Base-by-base conservation (phyloP, 2,329 filamentous ascomycete genomes). In the Sporothrix brasiliensis region DNA sequence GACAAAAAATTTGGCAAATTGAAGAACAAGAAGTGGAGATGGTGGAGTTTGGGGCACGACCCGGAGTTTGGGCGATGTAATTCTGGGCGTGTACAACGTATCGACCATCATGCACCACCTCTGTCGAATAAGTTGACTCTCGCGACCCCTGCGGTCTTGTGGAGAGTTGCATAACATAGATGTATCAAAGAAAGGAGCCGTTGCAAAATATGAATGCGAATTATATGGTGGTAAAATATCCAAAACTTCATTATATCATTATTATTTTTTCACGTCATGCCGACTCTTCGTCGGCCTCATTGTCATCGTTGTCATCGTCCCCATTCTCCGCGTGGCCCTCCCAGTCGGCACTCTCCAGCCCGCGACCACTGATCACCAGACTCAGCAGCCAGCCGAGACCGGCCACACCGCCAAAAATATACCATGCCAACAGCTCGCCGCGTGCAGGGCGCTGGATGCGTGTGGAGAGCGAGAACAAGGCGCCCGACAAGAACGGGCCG, bases 401-500 rank as follows among this genome's bases (percentile, higher is more conserved):
- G 0, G 92, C 88, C 2, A 98, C 85, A 0, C 91, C 93, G 0
- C 91, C 94, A 78, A 98, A 98, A 0, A 97, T 79, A 1, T 92
- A 92, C 86, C 96, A 99, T 0, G 92, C 89, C 4, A 98, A 80
- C 1, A 89, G 88, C 79, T 97, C 94, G 1, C 95, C 94, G 44
- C 63, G 63, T 3, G 47, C 76, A 93, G 95, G 2, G 90, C 54
- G 91, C 13, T 85, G 82, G 5, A 97, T 85, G 65, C 87, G 85
- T 0, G 88, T 90, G 0, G 93, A 90, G 0, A 94, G 82, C 0
- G 92, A 92, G 79, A 97, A 99, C 0, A 99, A 83, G 0, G 89
- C 89, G 0, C 95, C 95, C 0, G 93, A 95, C 0, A 97, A 83
- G 74, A 98, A 94, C 0, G 95, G 95, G 0, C 95, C 95, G 0